Evolutionary conservation across 2,329 filamentous ascomycete genomes (phyloP).

Genomic region (Paecilomyces sp.): DNA sequence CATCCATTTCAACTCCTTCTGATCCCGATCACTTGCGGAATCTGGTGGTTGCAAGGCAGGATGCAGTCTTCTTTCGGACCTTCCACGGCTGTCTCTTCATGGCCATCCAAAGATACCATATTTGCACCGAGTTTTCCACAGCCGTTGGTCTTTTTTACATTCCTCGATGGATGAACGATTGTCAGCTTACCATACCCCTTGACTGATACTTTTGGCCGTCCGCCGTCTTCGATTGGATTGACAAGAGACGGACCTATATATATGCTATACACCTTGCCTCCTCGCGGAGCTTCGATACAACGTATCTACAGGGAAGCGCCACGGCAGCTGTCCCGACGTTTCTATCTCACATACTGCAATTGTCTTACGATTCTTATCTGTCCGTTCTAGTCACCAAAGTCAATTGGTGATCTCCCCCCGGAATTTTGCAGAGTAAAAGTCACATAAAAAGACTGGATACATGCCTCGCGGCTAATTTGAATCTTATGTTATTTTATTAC

Average conservation of each 20-base stretch:
- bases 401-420: neutral
- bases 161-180: constrained; percentile 15
- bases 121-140: neutral
- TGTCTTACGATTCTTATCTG: neutral
- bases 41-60: neutral
- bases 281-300: neutral
- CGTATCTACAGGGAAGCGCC: neutral
- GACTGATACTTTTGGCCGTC: neutral
- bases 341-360: neutral
- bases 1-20: neutral
- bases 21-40: neutral
- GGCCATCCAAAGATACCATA: neutral
- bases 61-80: neutral
- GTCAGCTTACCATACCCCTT: neutral
- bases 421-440: constrained; percentile 17
- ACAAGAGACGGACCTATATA: neutral
- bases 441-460: constrained; percentile 14
- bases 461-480: constrained; percentile 17
- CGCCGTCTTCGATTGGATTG: neutral
- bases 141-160: neutral
- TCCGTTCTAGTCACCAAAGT: neutral
- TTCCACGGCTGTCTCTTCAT: neutral
- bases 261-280: neutral
- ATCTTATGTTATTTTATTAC: constrained; percentile 2
- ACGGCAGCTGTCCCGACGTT: neutral